These are phyloP conservation scores for Cadophora malorum DNA, from an alignment of 2,329 filamentous ascomycete genomes.

Conservation along the genomic window DNA sequence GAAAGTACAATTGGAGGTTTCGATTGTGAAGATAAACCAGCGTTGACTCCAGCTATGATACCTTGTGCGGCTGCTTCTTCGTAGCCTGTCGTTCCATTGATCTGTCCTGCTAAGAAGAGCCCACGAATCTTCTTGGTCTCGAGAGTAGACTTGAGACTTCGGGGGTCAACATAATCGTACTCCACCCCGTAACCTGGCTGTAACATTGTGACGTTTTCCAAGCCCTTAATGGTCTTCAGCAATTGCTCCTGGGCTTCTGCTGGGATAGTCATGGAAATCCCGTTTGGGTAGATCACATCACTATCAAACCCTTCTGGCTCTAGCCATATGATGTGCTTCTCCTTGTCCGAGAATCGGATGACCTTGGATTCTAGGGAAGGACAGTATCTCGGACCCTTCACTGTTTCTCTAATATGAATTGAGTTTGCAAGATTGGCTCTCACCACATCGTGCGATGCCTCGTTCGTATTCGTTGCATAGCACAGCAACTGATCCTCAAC, in stretches of 20 bases:
- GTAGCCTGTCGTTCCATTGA: constrained; percentile 98
- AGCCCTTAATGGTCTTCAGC: constrained; percentile 83
- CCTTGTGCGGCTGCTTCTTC: constrained; percentile 97
- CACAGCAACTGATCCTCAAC: constrained; percentile 86
- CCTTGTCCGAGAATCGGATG: constrained; percentile 82
- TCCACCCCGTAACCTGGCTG: constrained; percentile 97
- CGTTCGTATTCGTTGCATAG: constrained; percentile 86
- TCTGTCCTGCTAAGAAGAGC: constrained; percentile 92
- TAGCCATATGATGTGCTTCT: constrained; percentile 90
- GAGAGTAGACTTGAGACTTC: constrained; percentile 83
- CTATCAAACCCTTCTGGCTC: constrained; percentile 95
- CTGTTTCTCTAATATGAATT: constrained; percentile 93
- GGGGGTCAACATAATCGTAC: constrained; percentile 97
- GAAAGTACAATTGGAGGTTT: constrained; percentile 72
- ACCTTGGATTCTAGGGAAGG: constrained; percentile 95
- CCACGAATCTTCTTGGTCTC: constrained; percentile 93
- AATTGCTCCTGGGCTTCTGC: constrained; percentile 84
- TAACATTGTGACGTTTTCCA: constrained; percentile 90
- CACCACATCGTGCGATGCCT: constrained; percentile 80
- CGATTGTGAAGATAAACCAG: constrained; percentile 77
- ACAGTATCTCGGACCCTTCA: constrained; percentile 94
- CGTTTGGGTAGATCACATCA: constrained; percentile 93
- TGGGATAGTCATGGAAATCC: constrained; percentile 95
- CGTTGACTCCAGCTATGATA: constrained; percentile 91
- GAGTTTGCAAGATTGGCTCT: constrained; percentile 92